Conservation (phyloP, 495 filamentous ascomycete genomes). For the Aspergillus heteromorphus region DNA sequence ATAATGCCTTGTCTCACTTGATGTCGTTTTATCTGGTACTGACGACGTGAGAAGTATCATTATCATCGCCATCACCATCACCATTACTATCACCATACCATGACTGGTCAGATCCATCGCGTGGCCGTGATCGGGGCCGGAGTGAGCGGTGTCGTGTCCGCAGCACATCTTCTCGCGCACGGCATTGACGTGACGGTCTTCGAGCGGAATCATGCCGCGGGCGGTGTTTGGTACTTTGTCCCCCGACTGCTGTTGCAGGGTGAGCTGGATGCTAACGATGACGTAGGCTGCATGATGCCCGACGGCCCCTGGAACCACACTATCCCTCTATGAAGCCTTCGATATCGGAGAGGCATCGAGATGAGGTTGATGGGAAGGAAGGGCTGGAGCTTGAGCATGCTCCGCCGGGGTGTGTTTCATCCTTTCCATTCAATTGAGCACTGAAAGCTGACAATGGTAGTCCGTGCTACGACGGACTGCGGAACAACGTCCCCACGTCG, state of each 20-base stretch:
- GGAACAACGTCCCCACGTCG: slow-evolving; percentile 60
- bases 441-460: slow-evolving; percentile 22
- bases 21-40: not conserved
- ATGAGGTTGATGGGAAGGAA: slow-evolving; percentile 16
- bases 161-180: slow-evolving; percentile 54
- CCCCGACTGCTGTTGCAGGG: too few species aligned
- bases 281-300: slow-evolving; percentile 54
- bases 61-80: too few species aligned
- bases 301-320: slow-evolving; percentile 47
- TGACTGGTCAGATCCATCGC: slow-evolving; percentile 26
- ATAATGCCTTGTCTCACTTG: too few species aligned
- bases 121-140: slow-evolving; percentile 69
- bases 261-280: not conserved
- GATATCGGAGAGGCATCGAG: slow-evolving; percentile 23
- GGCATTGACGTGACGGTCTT: slow-evolving; percentile 60
- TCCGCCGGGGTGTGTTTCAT: slow-evolving; percentile 41
- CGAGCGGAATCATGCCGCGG: slow-evolving; percentile 52
- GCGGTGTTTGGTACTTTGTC: slow-evolving; percentile 55
- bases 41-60: not conserved
- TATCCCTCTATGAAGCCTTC: slow-evolving; percentile 52
- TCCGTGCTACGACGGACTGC: slow-evolving; percentile 55
- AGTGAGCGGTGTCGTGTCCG: slow-evolving; percentile 60
- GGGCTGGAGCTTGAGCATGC: slow-evolving; percentile 35
- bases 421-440: too few species aligned
- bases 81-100: too few species aligned